Evolutionary conservation across 768 basidiomycete genomes (phyloP), one percentile per base, ranked within the genome.

Genomic region (Pleurotus salmoneostramineus): DNA sequence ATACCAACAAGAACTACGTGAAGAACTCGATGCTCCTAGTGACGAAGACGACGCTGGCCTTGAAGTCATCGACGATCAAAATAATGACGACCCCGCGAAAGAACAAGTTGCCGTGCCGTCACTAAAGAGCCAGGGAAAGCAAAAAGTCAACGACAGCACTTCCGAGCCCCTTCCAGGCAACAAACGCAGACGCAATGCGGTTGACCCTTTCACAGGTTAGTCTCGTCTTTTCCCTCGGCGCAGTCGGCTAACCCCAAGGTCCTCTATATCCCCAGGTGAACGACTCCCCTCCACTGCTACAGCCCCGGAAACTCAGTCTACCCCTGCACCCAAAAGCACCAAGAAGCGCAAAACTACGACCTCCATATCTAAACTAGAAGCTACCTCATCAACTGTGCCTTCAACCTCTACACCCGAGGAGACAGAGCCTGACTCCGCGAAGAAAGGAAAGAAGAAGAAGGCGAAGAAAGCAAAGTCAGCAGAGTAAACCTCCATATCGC

Each of bases 181-280:
- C 49, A 83, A 81, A 66, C 79, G 82, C 33, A 77, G 79, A 67
- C 76, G 85, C 62, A 76, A 78, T 32, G 71, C 69, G 0, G 65
- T 87, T 32, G 88, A 90, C 69, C 84, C 85, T 4, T 91, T 90
- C 62, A 80, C 84, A 58, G 88, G 89, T 85, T 64, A 6, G 68
- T 56, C 14, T 5, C 4, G 6, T 8, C 6, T 45, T 15, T 45
- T 15, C 12, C 21, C 49, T 57, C 4, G 15, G 32, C 37, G 3
- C 17, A 12, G n/a, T n/a, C n/a, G n/a, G n/a, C n/a, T n/a, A n/a
- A n/a, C n/a, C n/a, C n/a, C n/a, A n/a, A 17, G 36, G 35, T 37
- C 45, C 7, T 54, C 21, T 12, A 21, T 54, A 17, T 37, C 27
- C 7, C 17, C 57, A 77, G 77, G 75, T 4, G 74, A 74, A 50